Evolutionary conservation across 441 rosid genomes (phyloP), one percentile per base, ranked within the genome.

Genomic region (Geranium incanum): DNA sequence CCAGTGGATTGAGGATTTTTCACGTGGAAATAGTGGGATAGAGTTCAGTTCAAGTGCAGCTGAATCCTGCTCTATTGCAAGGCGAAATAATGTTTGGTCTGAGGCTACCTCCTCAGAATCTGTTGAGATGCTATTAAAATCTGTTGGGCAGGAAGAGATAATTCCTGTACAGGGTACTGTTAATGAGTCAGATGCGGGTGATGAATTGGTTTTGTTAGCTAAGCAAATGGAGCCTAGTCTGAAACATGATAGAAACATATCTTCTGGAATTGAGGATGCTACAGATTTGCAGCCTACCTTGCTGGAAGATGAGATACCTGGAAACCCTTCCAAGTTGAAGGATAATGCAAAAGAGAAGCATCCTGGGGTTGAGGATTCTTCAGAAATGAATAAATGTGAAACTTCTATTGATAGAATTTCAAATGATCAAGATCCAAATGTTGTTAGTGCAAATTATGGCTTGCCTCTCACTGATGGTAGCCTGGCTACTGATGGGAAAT

Each of bases 51-150:
- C 97, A 43, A 85, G 80, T 88, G 95, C 93, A 8, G 86, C 90
- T 2, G 96, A 84, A 76, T 80, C 99, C 68, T 95, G 97, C 76
- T 82, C 91, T 45, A 88, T 95, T 83, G 76, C 86, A 7, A 84
- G 97, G 86, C 85, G 78, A 75, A 87, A 76, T 81, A 89, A 95
- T 95, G 99, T 95, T 79, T 93, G 99, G 99, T 95, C 97, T 74
- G 99, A 95, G 92, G 98, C 97, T 52, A 84, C 99, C 72, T 95
- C 99, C 73, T 88, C 88, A 36, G 98, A 95, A 75, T 95, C 99
- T 76, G 97, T 93, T 85, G 99, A 93, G 85, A 95, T 95, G 99
- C 86, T 95, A 75, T 83, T 95, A 81, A 93, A 93, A 81, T 95
- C 98, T 59, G 96, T 95, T 71, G 98, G 97, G 38, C 96, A 89